A percentile compares a stretch with the other conserved stretches of the same genome.
Evolutionary conservation across 371 early-diverging fungal species (phyloP).

Genomic region (Entomophthora muscae): DNA sequence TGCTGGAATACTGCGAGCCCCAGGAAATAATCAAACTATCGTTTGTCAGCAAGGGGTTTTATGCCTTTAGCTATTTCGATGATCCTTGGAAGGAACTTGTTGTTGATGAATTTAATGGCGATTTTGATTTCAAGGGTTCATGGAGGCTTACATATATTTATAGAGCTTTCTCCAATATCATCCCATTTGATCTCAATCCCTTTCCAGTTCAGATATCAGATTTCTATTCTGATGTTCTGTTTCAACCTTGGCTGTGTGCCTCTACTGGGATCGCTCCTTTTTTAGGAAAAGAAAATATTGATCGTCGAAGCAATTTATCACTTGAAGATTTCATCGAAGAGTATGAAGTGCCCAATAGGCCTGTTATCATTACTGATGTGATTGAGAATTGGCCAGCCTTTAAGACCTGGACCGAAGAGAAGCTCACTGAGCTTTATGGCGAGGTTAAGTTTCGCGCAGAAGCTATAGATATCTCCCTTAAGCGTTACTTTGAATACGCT

Average conservation of each 20-base stretch:
- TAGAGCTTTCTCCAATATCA: slow-evolving; percentile 10
- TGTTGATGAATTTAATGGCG: slow-evolving; percentile 22
- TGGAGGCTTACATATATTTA: slow-evolving; percentile 29
- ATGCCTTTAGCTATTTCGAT: slow-evolving; percentile 25
- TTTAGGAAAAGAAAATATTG: slow-evolving; percentile 26
- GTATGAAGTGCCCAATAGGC: slow-evolving; percentile 28
- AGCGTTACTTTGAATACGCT: slow-evolving; percentile 29
- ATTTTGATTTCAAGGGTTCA: slow-evolving; percentile 23
- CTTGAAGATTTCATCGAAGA: slow-evolving; percentile 23
- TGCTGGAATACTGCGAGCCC: slow-evolving; percentile 16
- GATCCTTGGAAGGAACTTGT: slow-evolving; percentile 30
- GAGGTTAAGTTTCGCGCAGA: slow-evolving; percentile 34
- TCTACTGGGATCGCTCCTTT: slow-evolving; percentile 24
- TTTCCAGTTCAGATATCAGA: slow-evolving; percentile 12
- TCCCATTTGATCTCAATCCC: slow-evolving; percentile 8
- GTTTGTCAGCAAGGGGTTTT: slow-evolving; percentile 20
- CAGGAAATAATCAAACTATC: slow-evolving; percentile 19
- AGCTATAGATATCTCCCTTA: slow-evolving; percentile 28
- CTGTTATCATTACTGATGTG: slow-evolving; percentile 37
- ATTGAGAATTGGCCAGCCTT: slow-evolving; percentile 36
- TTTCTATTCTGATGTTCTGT: slow-evolving; percentile 36
- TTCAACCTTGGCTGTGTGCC: slow-evolving; percentile 28
- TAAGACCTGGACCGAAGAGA: slow-evolving; percentile 22
- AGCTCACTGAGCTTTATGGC: slow-evolving; percentile 20
- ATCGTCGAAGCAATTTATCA: slow-evolving; percentile 20